Evolutionary conservation across 768 basidiomycete genomes (phyloP), one percentile per base, ranked within the genome.

Genomic region (Suillus decipiens): DNA sequence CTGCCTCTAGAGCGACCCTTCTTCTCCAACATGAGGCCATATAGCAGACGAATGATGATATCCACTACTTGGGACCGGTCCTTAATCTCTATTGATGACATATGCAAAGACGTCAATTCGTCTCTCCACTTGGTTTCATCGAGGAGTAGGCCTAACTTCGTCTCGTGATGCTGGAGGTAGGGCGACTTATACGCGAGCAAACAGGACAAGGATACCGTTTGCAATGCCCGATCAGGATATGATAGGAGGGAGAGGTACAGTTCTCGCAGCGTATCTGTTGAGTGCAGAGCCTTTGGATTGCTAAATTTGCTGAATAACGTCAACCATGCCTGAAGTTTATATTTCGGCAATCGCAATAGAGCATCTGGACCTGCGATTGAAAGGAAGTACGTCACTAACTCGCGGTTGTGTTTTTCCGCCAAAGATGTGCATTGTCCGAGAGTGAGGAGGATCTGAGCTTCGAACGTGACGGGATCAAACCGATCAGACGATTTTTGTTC

Each of bases 41-140:
- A 99, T 2, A 96, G 79, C 1, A 99, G 71, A 31, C 95, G 83
- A 37, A 92, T 84, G 62, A 90, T 71, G 17, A 89, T 80, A 36
- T 88, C 86, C 9, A 97, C 81, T 15, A 93, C 78, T 65, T 88
- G 88, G 2, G 70, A 68, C 37, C 96, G 82, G 67, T 89, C 86
- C 1, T 79, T 75, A 1, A 78, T 70, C 19, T 84, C 80, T 61
- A 89, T 78, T 7, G 84, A 83, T n/a, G 78, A 78, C 12, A 96
- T 77, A 62, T 90, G 82, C 48, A 99, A 82, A 15, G 85, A 81
- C 2, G 87, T 82, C 5, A 99, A 83, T 67, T 91, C 88, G 70
- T 99, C 96, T n/a, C 95, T 80, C 87, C 95, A 97, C 54, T 89
- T 79, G 8, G 87, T 89, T 54, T 94, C 90, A 64, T 98, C 95